A percentile compares a stretch with the other conserved stretches of the same genome.
phyloP scores from a whole-genome alignment of 352 stramenopile genomes.

The Phytopythium montanum region DNA sequence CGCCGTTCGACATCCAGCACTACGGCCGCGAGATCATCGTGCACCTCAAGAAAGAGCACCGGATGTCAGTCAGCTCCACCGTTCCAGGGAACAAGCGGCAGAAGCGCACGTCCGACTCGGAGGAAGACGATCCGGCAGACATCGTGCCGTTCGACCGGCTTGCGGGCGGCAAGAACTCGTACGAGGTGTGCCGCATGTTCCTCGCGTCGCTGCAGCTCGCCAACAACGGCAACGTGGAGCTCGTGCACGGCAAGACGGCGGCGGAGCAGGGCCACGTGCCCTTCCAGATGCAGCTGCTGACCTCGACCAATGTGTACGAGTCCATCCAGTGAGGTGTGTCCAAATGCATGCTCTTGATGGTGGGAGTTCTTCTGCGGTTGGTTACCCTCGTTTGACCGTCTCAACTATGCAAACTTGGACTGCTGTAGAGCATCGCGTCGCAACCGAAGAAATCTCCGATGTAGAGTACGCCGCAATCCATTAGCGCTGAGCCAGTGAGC shows the following conservation, averaged over 20 bases:
- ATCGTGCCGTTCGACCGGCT: conserved; percentile 52
- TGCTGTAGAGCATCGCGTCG: too few species aligned
- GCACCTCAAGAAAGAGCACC: conserved; percentile 41
- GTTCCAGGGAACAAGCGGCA: conserved; percentile 20
- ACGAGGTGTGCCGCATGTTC: conserved; percentile 89
- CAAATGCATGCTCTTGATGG: background rate
- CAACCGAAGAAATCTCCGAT: too few species aligned
- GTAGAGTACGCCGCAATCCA: too few species aligned
- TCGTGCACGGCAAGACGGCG: conserved; percentile 68
- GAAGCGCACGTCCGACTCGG: conserved; percentile 16
- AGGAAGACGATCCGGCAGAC: conserved; percentile 15
- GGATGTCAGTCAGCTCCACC: conserved; percentile 13
- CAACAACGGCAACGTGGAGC: conserved; percentile 86
- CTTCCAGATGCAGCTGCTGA: conserved; percentile 70
- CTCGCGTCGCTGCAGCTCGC: conserved; percentile 89
- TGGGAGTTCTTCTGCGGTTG: too few species aligned
- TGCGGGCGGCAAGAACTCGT: conserved; percentile 49
- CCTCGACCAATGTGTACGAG: conserved; percentile 57
- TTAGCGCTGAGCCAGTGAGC: too few species aligned
- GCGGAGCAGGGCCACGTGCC: conserved; percentile 51
- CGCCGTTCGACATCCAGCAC: conserved; percentile 73
- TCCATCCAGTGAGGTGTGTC: conserved; percentile 30
- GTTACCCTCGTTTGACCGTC: too few species aligned
- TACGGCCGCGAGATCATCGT: conserved; percentile 61
- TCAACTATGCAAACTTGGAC: too few species aligned